These are phyloP conservation scores for Apiospora arundinis DNA, from an alignment of 2,329 filamentous ascomycete species.

Conservation along the genomic window DNA sequence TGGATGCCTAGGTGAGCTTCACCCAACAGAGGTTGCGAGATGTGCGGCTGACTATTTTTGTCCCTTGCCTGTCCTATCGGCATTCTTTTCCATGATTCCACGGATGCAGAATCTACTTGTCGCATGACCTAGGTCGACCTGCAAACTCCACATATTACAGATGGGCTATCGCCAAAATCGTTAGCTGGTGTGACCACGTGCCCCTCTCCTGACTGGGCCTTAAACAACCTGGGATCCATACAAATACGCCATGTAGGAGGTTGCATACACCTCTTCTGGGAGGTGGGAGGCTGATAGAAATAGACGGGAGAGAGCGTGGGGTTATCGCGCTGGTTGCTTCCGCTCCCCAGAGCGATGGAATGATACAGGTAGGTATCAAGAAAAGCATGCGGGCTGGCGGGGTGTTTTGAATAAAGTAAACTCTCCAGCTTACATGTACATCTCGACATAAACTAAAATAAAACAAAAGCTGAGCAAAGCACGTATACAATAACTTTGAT, in stretches of 20 bases:
- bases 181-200: conserved; percentile 15
- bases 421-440: neutral
- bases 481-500: neutral
- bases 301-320: neutral
- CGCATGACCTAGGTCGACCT: conserved; percentile 18
- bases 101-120: conserved; percentile 16
- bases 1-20: neutral
- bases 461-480: neutral
- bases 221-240: conserved; percentile 2
- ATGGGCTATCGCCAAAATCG: conserved; percentile 9
- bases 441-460: neutral
- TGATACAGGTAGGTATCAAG: neutral
- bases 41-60: conserved; percentile 11
- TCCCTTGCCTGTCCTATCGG: conserved; percentile 17
- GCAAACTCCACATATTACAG: conserved; percentile 16
- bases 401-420: neutral
- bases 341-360: neutral
- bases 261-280: neutral
- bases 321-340: neutral
- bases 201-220: conserved; percentile 16
- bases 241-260: neutral
- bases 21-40: neutral
- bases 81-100: conserved; percentile 3
- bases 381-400: neutral
- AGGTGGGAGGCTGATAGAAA: neutral